Evolutionary conservation across 768 basidiomycete species (phyloP), one percentile per base, ranked within the genome.

Genomic region (Lentinula raphanica): DNA sequence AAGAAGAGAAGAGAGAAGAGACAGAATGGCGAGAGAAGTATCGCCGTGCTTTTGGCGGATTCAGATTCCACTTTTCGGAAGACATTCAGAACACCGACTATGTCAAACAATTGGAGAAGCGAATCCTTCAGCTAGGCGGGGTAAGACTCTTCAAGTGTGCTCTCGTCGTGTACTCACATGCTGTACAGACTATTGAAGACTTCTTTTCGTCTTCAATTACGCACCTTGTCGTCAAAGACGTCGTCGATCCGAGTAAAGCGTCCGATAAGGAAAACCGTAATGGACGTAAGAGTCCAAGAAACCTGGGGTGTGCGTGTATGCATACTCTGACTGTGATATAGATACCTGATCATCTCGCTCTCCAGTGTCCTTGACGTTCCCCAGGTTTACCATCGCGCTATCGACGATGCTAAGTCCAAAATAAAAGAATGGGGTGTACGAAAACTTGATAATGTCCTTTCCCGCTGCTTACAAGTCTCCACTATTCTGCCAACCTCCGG

Each of bases 191-290:
- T 57, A 82, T 93, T 57, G 92, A 96, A 50, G 82, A 86, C 60
- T 97, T 97, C 78, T 95, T 98, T 71, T 92, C 90, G 29, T 85
- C 79, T 49, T 80, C 84, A 49, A 84, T 96, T 25, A 94, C 94
- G 0, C 96, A 98, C 73, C 79, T 98, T 61, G 86, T 98, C 67
- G 90, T 89, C 54, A 81, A 88, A 65, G 62, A 87, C 96, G 28
- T 69, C 49, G 59, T 69, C 49, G 59, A 71, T 58, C 55, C 58
- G 48, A 55, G 62, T 27, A 72, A 75, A 19, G 72, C 60, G 58
- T 71, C 74, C 5, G 83, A 88, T 68, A 90, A 91, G 69, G 90
- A 91, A 69, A 91, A 92, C 66, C 67, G 69, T n/a, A 68, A 65
- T 11, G 55, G 65, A 15, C 74, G 84, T 25, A 84, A 79, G 67